A percentile compares a stretch with the other conserved stretches of the same genome.
phyloP scores from a whole-genome alignment of 345 rosid species.

The Psidium friedrichsthalianum region DNA sequence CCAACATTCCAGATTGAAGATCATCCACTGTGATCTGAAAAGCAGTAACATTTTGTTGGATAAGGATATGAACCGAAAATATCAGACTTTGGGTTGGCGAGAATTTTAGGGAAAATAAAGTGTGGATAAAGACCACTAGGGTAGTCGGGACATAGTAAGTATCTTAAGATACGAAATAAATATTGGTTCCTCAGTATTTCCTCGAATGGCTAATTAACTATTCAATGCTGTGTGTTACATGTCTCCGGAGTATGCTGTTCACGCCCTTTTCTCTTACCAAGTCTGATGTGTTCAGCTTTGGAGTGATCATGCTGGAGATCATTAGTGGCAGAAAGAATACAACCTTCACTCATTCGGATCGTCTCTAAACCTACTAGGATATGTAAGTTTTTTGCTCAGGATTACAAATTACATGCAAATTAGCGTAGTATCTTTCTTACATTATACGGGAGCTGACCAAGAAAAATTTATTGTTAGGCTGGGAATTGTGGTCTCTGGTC shows the following conservation, averaged over 20 bases:
- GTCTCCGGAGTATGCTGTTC: conserved; percentile 1
- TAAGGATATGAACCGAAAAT: neutral
- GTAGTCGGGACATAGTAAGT: conserved; percentile 5
- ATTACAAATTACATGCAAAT: too few species aligned
- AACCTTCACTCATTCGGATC: neutral
- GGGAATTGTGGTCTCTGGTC: too few species aligned
- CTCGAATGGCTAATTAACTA: neutral
- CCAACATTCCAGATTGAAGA: neutral
- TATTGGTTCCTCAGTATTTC: neutral
- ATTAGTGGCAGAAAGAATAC: neutral
- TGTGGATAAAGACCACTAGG: neutral
- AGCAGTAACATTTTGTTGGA: neutral
- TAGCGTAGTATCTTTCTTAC: too few species aligned
- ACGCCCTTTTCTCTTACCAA: neutral
- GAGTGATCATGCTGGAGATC: conserved; percentile 2
- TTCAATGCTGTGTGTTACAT: neutral
- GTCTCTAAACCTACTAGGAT: neutral
- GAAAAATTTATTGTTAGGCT: too few species aligned
- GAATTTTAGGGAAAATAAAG: neutral
- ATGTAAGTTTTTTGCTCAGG: too few species aligned
- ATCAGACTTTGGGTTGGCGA: conserved; percentile 3
- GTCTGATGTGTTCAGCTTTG: conserved; percentile 4
- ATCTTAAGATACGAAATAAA: neutral
- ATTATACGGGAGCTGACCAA: too few species aligned
- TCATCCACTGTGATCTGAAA: neutral